Evolutionary conservation across 345 rosid genomes (phyloP), one percentile per base, ranked within the genome.

Genomic region (Gossypium australe): DNA sequence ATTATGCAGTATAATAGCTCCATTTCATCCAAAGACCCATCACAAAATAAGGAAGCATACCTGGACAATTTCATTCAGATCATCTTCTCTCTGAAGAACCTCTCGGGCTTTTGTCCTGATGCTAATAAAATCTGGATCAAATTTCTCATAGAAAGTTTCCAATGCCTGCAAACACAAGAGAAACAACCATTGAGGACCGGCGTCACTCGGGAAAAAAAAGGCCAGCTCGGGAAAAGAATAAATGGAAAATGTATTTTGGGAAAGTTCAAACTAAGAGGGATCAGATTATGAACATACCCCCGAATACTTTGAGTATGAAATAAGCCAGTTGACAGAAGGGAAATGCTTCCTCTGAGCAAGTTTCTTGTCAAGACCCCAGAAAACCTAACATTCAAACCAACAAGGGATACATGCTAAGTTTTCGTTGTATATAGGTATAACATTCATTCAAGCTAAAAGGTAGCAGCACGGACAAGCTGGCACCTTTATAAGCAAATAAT

Each of bases 361-460:
- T 85, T 95, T 95, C 91, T 95, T 95, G 85, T 95, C 99, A 81
- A 95, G 87, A 83, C 99, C 99, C 99, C 99, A 95, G 86, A 96
- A 96, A 77, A 96, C 99, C 99, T 96, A 87, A 75, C 78, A 77
- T 73, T 63, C 5, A 72, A 77, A 65, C 12, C 25, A 70, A 73
- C 44, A 16, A 51, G 34, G 34, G 7, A 11, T 3, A 64, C 20
- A 47, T 22, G 52, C 11, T 47, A 22, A 12, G 11, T 55, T n/a
- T 47, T 11, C 2, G 16, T 18, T 2, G 20, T 47, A 67, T 11
- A 4, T 20, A 66, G 47, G 56, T 66, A 67, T 14, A 22, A 47
- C 11, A 47, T 16, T 67, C 55, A 7, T 22, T 22, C 38, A 67
- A 67, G 59, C 59, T 55, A 55, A 55, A 55, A 55, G 25, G 59